phyloP scores from a whole-genome alignment of 2,329 filamentous ascomycete genomes.

The Fusarium nanum region DNA sequence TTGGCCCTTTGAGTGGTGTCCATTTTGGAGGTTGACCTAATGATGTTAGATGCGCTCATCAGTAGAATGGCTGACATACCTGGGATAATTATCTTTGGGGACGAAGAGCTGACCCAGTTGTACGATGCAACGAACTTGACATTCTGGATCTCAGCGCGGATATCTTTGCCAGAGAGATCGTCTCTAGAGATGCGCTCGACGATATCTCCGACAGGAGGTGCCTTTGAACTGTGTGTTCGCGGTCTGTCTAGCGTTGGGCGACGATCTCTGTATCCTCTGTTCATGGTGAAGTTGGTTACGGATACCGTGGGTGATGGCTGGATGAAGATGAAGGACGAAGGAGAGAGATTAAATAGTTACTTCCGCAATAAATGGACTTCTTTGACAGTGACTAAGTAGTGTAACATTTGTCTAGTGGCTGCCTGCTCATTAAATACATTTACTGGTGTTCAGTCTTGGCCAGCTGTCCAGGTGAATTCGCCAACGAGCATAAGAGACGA shows the following conservation, averaged over 20 bases:
- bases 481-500: neutral
- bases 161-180: neutral
- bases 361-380: neutral
- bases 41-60: slow-evolving; percentile 1
- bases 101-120: slow-evolving; percentile 58
- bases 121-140: slow-evolving; percentile 60
- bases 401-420: neutral
- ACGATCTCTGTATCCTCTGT: neutral
- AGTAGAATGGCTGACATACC: slow-evolving; percentile 41
- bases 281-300: neutral
- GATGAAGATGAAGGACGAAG: neutral
- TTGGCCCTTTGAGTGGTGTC: slow-evolving; percentile 22
- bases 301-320: neutral
- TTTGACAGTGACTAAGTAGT: neutral
- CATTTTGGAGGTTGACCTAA: slow-evolving; percentile 42
- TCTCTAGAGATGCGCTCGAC: slow-evolving; percentile 36
- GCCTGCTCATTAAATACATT: slow-evolving; percentile 32
- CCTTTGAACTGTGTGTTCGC: neutral
- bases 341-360: neutral
- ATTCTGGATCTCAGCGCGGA: slow-evolving; percentile 48
- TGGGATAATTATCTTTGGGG: slow-evolving; percentile 59
- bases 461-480: neutral
- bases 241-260: no score
- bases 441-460: neutral
- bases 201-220: slow-evolving; percentile 41